Evolutionary conservation across 73 alveolate species (phyloP).

Genomic region (Blepharisma japonicum): DNA sequence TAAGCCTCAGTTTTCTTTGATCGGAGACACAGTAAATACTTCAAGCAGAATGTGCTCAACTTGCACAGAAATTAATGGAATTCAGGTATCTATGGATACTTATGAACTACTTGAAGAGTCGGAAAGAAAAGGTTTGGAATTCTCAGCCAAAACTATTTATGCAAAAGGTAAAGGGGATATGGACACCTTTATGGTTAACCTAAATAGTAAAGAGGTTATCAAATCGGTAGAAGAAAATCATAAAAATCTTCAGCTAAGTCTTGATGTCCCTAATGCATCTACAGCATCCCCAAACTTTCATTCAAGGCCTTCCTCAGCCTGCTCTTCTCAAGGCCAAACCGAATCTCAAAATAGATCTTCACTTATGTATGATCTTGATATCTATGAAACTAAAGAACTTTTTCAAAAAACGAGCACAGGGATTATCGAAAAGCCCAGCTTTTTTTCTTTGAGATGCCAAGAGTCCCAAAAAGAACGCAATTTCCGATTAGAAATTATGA

Average conservation of each 20-base stretch:
- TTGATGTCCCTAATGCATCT: background rate
- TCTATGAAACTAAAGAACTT: background rate
- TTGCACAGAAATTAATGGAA: constrained; percentile 34
- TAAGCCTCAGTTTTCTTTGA: constrained; percentile 92
- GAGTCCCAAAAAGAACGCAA: background rate
- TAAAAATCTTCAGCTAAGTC: background rate
- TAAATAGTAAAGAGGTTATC: constrained; percentile 30
- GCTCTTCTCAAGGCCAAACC: background rate
- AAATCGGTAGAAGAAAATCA: background rate
- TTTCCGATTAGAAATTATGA: constrained; percentile 11
- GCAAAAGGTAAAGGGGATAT: constrained; percentile 27
- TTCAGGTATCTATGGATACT: background rate
- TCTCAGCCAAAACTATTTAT: background rate
- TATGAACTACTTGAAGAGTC: background rate
- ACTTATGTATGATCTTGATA: background rate
- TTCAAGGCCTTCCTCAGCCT: background rate
- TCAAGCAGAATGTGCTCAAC: constrained; percentile 95
- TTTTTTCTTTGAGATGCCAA: background rate
- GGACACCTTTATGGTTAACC: background rate
- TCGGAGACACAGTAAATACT: constrained; percentile 98
- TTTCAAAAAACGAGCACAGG: background rate
- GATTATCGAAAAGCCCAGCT: background rate
- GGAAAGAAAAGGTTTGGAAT: background rate
- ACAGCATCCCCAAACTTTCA: background rate
- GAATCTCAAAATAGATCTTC: no score